Conservation (phyloP, 1,284 basidiomycete species). For the Phaffia rhodozyma region DNA sequence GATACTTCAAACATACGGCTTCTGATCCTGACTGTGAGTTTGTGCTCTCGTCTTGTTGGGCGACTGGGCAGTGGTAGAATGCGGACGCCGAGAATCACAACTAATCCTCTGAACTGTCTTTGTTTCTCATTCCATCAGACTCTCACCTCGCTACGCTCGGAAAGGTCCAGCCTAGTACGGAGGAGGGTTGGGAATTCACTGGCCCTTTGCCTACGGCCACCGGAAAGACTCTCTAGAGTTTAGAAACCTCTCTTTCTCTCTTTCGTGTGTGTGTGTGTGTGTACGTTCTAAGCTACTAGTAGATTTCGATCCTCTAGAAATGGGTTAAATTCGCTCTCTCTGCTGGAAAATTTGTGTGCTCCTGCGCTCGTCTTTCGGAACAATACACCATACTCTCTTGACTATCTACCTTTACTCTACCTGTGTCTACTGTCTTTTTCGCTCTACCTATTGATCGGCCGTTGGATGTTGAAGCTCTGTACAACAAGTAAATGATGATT, state of each 20-base stretch:
- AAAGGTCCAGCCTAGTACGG: conserved; percentile 33
- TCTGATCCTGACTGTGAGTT: conserved; percentile 57
- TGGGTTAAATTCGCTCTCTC: too few species aligned
- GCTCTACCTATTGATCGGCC: neutral
- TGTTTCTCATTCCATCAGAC: neutral
- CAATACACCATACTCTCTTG: neutral
- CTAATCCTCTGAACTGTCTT: neutral
- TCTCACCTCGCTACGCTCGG: conserved; percentile 27
- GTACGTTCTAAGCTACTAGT: neutral
- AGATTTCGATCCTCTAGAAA: neutral
- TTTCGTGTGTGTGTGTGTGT: neutral
- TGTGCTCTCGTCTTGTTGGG: neutral
- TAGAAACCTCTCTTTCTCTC: neutral
- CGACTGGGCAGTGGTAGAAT: neutral
- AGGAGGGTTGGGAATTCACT: conserved; percentile 33
- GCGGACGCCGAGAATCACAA: neutral
- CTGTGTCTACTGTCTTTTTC: too few species aligned
- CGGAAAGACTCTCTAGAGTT: neutral
- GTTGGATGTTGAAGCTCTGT: too few species aligned
- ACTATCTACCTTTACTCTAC: neutral
- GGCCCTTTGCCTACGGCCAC: neutral
- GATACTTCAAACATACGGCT: conserved; percentile 59
- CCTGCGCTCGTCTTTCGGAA: neutral
- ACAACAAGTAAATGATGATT: too few species aligned
- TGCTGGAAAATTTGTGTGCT: too few species aligned